A percentile compares a stretch with the other conserved stretches of the same genome.
phyloP scores from a whole-genome alignment of 495 filamentous ascomycete species.

The Rhizodiscina lignyota region DNA sequence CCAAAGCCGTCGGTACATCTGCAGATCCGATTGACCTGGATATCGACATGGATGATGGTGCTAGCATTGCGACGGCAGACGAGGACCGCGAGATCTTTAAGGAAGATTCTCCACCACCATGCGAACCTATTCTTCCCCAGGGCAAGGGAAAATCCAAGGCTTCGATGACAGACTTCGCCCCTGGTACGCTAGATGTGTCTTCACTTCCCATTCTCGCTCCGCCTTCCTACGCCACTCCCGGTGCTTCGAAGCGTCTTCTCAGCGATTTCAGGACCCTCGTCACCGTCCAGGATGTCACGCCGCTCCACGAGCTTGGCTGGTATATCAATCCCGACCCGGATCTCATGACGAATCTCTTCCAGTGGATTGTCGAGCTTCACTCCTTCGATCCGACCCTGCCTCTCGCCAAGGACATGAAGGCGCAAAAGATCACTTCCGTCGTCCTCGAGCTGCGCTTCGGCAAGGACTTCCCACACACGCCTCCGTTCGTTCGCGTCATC shows the following conservation, averaged over 20 bases:
- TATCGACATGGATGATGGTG: conserved; percentile 14
- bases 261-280: conserved; percentile 43
- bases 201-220: conserved; percentile 38
- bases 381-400: conserved; percentile 56
- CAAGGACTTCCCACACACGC: conserved; percentile 53
- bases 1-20: conserved; percentile 14
- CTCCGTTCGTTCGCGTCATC: conserved; percentile 76
- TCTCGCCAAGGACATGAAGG: conserved; percentile 60
- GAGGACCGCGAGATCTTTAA: conserved; percentile 35
- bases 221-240: conserved; percentile 51
- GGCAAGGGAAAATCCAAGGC: conserved; percentile 13
- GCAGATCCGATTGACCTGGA: conserved; percentile 13
- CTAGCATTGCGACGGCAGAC: conserved; percentile 32
- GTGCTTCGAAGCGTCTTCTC: conserved; percentile 45
- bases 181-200: conserved; percentile 40
- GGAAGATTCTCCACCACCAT: conserved; percentile 1
- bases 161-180: no score
- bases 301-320: conserved; percentile 66
- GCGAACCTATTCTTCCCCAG: conserved; percentile 5
- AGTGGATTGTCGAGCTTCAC: conserved; percentile 88
- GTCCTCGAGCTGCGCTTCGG: conserved; percentile 73
- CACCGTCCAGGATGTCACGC: conserved; percentile 43
- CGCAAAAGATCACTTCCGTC: conserved; percentile 40
- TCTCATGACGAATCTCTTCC: conserved; percentile 55
- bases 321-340: conserved; percentile 51